A percentile compares a stretch with the other conserved stretches of the same genome.
Evolutionary conservation across 129 eudicot genomes (phyloP).

Genomic region (Flaveria bidentis): DNA sequence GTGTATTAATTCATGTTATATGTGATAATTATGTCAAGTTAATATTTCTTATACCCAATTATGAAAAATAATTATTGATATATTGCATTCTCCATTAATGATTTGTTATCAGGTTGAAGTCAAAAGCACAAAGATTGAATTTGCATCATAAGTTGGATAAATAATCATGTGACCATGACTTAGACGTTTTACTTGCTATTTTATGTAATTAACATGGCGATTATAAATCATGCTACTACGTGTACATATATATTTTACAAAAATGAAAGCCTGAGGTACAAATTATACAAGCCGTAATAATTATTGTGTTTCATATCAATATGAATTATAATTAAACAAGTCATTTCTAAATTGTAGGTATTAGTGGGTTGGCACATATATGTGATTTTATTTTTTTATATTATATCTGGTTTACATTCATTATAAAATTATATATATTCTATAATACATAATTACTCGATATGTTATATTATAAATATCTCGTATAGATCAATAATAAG

Average conservation of each 20-base stretch:
- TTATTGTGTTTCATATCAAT: not conserved
- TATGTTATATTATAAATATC: not conserved
- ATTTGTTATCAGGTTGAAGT: slow-evolving; percentile 30
- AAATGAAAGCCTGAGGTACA: not conserved
- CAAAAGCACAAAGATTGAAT: slow-evolving; percentile 48
- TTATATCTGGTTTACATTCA: not conserved
- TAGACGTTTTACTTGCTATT: slow-evolving; percentile 23
- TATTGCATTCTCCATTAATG: slow-evolving; percentile 32
- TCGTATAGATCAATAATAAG: not conserved
- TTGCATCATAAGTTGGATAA: slow-evolving; percentile 28
- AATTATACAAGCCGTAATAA: not conserved
- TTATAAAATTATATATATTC: not conserved
- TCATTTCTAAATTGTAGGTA: not conserved
- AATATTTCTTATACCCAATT: slow-evolving; percentile 35
- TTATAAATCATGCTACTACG: not conserved
- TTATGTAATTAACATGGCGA: slow-evolving; percentile 3
- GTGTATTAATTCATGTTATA: slow-evolving; percentile 21
- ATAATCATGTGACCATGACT: slow-evolving; percentile 39
- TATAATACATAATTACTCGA: not conserved
- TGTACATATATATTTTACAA: slow-evolving; percentile 2
- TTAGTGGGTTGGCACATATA: not conserved
- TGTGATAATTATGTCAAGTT: slow-evolving; percentile 39
- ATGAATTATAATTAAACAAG: not conserved
- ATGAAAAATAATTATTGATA: slow-evolving; percentile 34
- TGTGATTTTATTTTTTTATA: not conserved